Conservation (phyloP, 1,284 basidiomycete species). For the Pterula multifida region DNA sequence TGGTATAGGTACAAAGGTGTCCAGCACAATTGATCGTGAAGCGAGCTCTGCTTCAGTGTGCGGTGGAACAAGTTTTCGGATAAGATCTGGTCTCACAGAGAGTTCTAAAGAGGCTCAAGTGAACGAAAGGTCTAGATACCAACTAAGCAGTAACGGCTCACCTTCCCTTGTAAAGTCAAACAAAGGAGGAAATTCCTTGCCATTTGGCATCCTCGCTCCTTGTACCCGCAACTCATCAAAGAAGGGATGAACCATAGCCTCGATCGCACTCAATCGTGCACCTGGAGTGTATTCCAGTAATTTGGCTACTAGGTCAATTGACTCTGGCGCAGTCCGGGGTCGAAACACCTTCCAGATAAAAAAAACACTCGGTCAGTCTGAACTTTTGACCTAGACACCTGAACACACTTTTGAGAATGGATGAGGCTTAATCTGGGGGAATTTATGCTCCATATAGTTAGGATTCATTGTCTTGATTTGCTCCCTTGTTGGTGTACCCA, state of each 20-base stretch:
- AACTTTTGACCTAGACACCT: slow-evolving; percentile 9
- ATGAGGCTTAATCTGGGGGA: slow-evolving; percentile 98
- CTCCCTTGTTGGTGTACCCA: slow-evolving; percentile 95
- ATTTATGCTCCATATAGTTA: slow-evolving; percentile 99
- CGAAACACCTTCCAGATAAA: slow-evolving; percentile 75
- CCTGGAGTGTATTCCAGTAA: slow-evolving; percentile 96
- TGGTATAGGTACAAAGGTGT: slow-evolving; percentile 91
- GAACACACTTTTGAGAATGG: slow-evolving; percentile 77
- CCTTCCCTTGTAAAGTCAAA: slow-evolving; percentile 97
- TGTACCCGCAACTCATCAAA: slow-evolving; percentile 92
- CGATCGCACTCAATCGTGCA: slow-evolving; percentile 82
- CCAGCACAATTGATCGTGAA: slow-evolving; percentile 78
- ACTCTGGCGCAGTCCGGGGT: slow-evolving; percentile 90
- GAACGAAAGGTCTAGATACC: no score
- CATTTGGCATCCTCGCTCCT: slow-evolving; percentile 91
- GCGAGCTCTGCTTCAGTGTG: slow-evolving; percentile 84
- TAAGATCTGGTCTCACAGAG: slow-evolving; percentile 91
- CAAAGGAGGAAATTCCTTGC: slow-evolving; percentile 87
- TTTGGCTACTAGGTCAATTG: slow-evolving; percentile 92
- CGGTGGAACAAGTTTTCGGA: slow-evolving; percentile 80
- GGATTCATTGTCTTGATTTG: slow-evolving; percentile 99
- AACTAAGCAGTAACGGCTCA: no score
- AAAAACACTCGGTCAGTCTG: background rate
- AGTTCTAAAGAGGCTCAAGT: slow-evolving; percentile 68
- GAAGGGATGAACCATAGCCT: slow-evolving; percentile 93